Percentiles rank a stretch among this genome's conserved stretches.
Evolutionary conservation across 345 rosid genomes (phyloP).

Genomic region (Adansonia digitata): DNA sequence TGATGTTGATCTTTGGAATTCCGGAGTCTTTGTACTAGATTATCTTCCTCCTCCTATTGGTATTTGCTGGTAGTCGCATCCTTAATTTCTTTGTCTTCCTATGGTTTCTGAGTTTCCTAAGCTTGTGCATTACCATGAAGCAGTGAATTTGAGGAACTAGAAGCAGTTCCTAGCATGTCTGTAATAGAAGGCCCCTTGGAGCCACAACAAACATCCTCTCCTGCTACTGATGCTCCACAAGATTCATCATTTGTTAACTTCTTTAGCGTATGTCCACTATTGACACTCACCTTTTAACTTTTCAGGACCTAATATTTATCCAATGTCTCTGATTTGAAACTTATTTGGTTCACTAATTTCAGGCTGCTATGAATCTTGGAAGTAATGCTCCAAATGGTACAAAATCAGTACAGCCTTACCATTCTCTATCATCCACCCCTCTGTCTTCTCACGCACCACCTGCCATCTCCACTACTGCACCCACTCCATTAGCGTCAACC

Average conservation of each 20-base stretch:
- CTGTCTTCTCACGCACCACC: slow-evolving; percentile 30
- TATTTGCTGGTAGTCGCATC: neutral
- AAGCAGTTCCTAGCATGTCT: slow-evolving; percentile 57
- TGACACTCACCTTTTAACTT: neutral
- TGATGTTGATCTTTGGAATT: neutral
- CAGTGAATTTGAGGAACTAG: slow-evolving; percentile 70
- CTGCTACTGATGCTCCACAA: slow-evolving; percentile 40
- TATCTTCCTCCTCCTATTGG: neutral
- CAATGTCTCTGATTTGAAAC: slow-evolving; percentile 6
- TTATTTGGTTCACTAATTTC: slow-evolving; percentile 14
- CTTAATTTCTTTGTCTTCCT: slow-evolving; percentile 4
- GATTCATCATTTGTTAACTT: slow-evolving; percentile 53
- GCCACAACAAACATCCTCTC: slow-evolving; percentile 42
- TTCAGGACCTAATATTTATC: neutral
- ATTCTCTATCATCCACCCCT: slow-evolving; percentile 33
- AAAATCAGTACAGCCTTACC: slow-evolving; percentile 35
- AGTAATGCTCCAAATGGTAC: slow-evolving; percentile 29
- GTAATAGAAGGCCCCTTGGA: slow-evolving; percentile 63
- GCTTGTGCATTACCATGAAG: neutral
- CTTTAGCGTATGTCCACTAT: slow-evolving; percentile 43
- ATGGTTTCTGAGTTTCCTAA: neutral
- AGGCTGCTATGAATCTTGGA: slow-evolving; percentile 45
- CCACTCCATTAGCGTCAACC: slow-evolving; percentile 31
- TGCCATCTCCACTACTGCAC: slow-evolving; percentile 27
- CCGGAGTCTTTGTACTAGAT: neutral